A percentile compares a stretch with the other conserved stretches of the same genome.
Evolutionary conservation across 129 eudicot species (phyloP).

Genomic region (Daucus carota): DNA sequence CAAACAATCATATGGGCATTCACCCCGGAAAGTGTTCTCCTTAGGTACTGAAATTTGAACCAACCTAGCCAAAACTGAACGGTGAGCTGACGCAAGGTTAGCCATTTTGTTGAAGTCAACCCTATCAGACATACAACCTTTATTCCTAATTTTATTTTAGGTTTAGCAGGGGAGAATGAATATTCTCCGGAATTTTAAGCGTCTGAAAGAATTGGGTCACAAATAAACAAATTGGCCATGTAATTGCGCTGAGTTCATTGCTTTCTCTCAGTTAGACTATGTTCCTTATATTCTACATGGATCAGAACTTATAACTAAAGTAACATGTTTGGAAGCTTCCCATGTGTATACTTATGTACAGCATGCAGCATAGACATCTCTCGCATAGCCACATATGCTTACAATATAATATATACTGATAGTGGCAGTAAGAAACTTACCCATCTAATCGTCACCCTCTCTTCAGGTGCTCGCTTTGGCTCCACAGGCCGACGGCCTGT

Average conservation of each 20-base stretch:
- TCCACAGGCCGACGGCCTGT: conserved; percentile 99
- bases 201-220: not conserved
- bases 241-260: not conserved
- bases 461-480: conserved; percentile 44
- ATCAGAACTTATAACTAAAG: not conserved
- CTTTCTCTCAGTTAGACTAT: not conserved
- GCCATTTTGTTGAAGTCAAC: not conserved
- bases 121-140: not conserved
- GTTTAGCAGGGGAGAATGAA: not conserved
- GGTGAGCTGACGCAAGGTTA: not conserved
- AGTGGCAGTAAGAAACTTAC: conserved; percentile 38
- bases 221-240: not conserved
- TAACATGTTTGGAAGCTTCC: not conserved
- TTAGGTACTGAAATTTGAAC: not conserved
- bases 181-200: not conserved
- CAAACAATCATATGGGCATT: not conserved
- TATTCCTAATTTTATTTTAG: not conserved
- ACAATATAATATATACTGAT: not conserved
- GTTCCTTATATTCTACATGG: not conserved
- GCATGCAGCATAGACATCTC: not conserved
- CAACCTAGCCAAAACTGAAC: not conserved
- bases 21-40: not conserved
- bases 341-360: not conserved
- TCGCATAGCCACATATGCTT: not conserved
- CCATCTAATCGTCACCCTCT: conserved; percentile 84